These are phyloP conservation scores for Paradendryphiella salina DNA, from an alignment of 2,329 filamentous ascomycete genomes.

Conservation along the genomic window DNA sequence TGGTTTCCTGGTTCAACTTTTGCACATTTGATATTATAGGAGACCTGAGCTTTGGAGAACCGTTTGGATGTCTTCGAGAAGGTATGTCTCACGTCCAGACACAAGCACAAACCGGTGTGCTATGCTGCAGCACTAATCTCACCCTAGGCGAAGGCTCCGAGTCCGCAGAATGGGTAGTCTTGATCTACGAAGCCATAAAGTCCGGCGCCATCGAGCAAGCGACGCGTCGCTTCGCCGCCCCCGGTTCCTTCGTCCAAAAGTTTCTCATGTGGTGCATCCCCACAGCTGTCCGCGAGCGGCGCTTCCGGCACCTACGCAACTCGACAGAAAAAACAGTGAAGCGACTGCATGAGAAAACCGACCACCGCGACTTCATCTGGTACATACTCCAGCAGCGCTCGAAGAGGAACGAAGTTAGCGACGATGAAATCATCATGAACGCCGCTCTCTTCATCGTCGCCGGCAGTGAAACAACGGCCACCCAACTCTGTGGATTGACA, in stretches of 20 bases:
- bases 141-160: constrained; percentile 34
- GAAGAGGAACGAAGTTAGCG: constrained; percentile 42
- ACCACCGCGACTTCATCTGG: constrained; percentile 45
- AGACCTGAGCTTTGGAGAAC: constrained; percentile 39
- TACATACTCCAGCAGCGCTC: constrained; percentile 40
- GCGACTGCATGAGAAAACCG: constrained; percentile 34
- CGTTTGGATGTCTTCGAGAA: constrained; percentile 39
- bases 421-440: constrained; percentile 41
- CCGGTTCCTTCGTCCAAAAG: constrained; percentile 28
- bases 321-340: constrained; percentile 38
- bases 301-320: constrained; percentile 34
- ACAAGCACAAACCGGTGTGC: neutral
- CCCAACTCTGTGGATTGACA: constrained; percentile 38
- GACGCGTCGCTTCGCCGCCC: constrained; percentile 34
- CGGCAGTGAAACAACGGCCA: constrained; percentile 43
- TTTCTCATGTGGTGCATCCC: constrained; percentile 40
- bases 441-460: constrained; percentile 40
- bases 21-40: constrained; percentile 43
- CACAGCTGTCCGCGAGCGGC: constrained; percentile 30
- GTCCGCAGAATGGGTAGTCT: constrained; percentile 41
- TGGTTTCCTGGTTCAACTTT: constrained; percentile 43
- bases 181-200: constrained; percentile 44
- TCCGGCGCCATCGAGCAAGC: constrained; percentile 39
- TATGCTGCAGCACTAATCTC: neutral
- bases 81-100: constrained; percentile 14